These are phyloP conservation scores for Hypoxylon sp. DNA, from an alignment of 2,329 filamentous ascomycete genomes.

Conservation along the genomic window DNA sequence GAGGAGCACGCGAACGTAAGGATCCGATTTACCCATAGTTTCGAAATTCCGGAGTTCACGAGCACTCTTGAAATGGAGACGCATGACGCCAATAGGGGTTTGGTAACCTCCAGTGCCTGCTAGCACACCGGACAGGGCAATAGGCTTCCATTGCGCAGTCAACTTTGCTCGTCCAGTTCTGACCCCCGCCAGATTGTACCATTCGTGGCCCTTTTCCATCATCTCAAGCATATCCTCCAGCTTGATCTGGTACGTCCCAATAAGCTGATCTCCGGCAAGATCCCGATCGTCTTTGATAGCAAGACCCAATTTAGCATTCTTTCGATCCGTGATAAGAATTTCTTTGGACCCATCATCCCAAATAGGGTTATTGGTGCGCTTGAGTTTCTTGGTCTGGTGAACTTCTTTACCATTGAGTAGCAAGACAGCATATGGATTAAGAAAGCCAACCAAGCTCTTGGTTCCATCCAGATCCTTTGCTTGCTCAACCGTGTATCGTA, in stretches of 20 bases:
- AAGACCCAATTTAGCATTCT: conserved; percentile 88
- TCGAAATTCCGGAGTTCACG: conserved; percentile 91
- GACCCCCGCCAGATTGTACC: conserved; percentile 89
- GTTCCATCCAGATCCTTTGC: conserved; percentile 94
- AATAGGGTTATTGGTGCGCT: conserved; percentile 97
- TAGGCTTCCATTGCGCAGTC: conserved; percentile 94
- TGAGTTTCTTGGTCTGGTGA: conserved; percentile 90
- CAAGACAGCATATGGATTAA: conserved; percentile 91
- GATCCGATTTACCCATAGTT: conserved; percentile 96
- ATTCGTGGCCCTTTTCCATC: conserved; percentile 93
- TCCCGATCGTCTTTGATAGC: conserved; percentile 97
- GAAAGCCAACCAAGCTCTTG: conserved; percentile 90
- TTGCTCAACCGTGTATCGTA: conserved; percentile 93
- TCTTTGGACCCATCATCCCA: conserved; percentile 96
- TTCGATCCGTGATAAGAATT: conserved; percentile 93
- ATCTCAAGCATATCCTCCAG: conserved; percentile 92
- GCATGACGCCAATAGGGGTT: conserved; percentile 94
- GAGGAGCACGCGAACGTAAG: conserved; percentile 88
- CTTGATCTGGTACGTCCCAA: conserved; percentile 96
- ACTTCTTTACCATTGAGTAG: conserved; percentile 94
- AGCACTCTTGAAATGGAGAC: conserved; percentile 90
- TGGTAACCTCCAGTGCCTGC: conserved; percentile 89
- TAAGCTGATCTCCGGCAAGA: conserved; percentile 82
- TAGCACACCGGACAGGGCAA: conserved; percentile 83
- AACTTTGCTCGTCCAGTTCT: conserved; percentile 91